Evolutionary conservation across 805 yeast species (phyloP).

Genomic region (Tetrapisispora nanseiensis): DNA sequence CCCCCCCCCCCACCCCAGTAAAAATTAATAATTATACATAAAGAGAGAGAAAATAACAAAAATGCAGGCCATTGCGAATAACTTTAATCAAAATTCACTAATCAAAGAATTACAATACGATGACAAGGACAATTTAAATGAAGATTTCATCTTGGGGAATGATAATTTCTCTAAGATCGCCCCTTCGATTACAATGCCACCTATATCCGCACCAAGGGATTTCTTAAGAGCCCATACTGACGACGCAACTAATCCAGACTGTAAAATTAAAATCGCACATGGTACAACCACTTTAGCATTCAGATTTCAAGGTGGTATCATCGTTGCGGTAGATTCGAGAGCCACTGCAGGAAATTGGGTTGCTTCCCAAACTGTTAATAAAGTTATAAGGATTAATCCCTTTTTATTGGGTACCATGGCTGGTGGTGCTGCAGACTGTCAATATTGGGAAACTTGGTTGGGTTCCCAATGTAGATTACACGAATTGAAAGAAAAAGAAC

Average conservation of each 20-base stretch:
- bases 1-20: no score
- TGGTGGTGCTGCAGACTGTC: conserved; percentile 99
- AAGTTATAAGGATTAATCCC: conserved; percentile 94
- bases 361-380: conserved; percentile 95
- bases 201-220: conserved; percentile 80
- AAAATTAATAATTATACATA: background rate
- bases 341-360: conserved; percentile 98
- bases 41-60: background rate
- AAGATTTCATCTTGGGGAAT: conserved; percentile 30
- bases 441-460: conserved; percentile 98
- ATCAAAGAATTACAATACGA: conserved; percentile 23
- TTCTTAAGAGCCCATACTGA: conserved; percentile 97
- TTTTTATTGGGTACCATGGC: conserved; percentile 96
- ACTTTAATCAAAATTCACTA: conserved; percentile 16
- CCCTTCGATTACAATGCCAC: conserved; percentile 67
- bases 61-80: conserved; percentile 30
- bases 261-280: conserved; percentile 92
- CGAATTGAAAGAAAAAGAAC: conserved; percentile 87
- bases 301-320: conserved; percentile 89
- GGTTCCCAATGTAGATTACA: conserved; percentile 94
- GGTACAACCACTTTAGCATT: conserved; percentile 98
- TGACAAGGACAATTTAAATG: conserved; percentile 24
- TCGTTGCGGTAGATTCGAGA: conserved; percentile 95
- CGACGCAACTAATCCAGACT: conserved; percentile 84
- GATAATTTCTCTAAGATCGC: conserved; percentile 28